These are phyloP conservation scores for Pseudogymnoascus sp. DNA, from an alignment of 2,329 filamentous ascomycete species.

Conservation along the genomic window DNA sequence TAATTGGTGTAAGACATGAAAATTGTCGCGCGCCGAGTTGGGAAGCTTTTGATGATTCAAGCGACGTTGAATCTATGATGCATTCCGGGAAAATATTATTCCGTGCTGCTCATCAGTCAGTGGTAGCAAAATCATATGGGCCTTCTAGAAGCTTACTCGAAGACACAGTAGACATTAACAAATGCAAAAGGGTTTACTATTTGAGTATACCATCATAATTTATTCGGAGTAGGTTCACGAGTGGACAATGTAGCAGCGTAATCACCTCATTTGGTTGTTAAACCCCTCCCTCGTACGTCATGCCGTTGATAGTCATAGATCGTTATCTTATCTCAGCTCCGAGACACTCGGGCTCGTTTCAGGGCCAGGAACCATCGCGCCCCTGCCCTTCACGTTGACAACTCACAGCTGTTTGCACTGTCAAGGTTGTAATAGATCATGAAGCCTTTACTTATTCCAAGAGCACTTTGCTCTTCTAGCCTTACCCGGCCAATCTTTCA, in stretches of 20 bases:
- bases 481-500: not conserved
- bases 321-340: slow-evolving; percentile 7
- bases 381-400: not conserved
- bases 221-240: too few species aligned
- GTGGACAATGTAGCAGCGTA: not conserved
- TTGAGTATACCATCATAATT: not conserved
- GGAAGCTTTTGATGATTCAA: not conserved
- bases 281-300: not conserved
- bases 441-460: slow-evolving; percentile 2
- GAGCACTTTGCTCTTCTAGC: not conserved
- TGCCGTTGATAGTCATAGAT: slow-evolving; percentile 3
- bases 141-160: not conserved
- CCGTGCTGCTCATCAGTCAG: not conserved
- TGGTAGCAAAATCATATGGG: not conserved
- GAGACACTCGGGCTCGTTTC: not conserved
- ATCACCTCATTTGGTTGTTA: not conserved
- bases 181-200: not conserved
- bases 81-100: not conserved
- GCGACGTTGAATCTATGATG: slow-evolving; percentile 3
- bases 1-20: slow-evolving; percentile 1
- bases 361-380: slow-evolving; percentile 3
- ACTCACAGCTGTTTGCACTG: not conserved
- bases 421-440: not conserved
- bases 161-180: not conserved
- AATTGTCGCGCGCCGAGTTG: not conserved